A percentile compares a stretch with the other conserved stretches of the same genome.
These are phyloP conservation scores for Prunus mume DNA, from an alignment of 306 rosid genomes.

Conservation along the genomic window DNA sequence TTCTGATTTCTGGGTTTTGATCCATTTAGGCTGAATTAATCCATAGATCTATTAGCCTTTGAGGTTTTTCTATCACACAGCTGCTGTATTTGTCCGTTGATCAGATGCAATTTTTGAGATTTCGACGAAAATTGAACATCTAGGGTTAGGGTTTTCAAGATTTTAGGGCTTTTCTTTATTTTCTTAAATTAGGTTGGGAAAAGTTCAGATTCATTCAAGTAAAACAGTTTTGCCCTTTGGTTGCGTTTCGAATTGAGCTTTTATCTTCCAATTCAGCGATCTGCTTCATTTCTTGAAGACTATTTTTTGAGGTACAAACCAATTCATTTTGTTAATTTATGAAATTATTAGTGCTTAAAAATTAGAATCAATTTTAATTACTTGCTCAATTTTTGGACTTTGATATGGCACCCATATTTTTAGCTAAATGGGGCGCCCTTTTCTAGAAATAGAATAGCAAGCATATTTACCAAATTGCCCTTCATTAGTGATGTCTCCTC, in stretches of 20 bases:
- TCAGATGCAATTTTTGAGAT: constrained; percentile 11
- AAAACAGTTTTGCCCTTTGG: constrained; percentile 1
- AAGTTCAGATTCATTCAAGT: constrained; percentile 17
- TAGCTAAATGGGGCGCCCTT: neutral
- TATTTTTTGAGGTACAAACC: constrained; percentile 34
- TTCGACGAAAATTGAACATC: constrained; percentile 22
- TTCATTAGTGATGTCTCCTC: neutral
- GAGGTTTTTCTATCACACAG: neutral
- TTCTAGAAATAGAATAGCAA: neutral
- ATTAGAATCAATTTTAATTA: neutral
- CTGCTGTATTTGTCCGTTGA: constrained; percentile 12
- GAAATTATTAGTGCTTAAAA: neutral
- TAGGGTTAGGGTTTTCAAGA: constrained; percentile 67
- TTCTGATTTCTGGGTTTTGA: constrained; percentile 10
- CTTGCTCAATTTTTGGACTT: neutral
- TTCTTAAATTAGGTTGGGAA: constrained; percentile 34
- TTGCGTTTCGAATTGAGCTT: constrained; percentile 11
- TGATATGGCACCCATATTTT: neutral
- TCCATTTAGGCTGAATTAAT: constrained; percentile 14
- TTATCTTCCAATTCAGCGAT: constrained; percentile 25
- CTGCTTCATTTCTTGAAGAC: constrained; percentile 28
- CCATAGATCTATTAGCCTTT: neutral
- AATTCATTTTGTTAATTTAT: neutral
- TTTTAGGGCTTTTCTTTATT: constrained; percentile 43
- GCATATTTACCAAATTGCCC: constrained; percentile 7